Base-by-base conservation (phyloP, 176 grass and related monocot species). In the Zizania latifolia region DNA sequence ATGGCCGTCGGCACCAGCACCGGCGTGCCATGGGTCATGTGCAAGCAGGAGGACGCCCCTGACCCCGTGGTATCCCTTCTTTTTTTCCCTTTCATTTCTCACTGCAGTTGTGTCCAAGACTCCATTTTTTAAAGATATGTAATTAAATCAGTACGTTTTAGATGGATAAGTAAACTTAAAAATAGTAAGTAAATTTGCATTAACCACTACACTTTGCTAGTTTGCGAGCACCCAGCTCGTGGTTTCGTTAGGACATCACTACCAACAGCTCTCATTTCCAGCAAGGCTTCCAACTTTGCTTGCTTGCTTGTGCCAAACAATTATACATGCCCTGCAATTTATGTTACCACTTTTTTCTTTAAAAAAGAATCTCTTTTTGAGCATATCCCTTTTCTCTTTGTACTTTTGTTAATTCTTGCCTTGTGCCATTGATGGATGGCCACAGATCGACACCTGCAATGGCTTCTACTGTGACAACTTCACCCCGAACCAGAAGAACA, bases 1-100 rank as follows among this genome's bases (percentile, higher is more conserved):
- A 99, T 99, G 95, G 95, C 95, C 36, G 79, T 99, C 40, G 91
- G 70, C 71, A 86, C 90, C 32, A 85, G 67, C 82, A 89, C 95
- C 34, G 95, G 91, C 54, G 91, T 99, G 78, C 95, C 91, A 0
- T 99, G 95, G 95, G 74, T 94, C 58, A 99, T 99, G 95, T 99
- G 95, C 84, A 99, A 99, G 71, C 91, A 99, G 81, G 95, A 99
- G 29, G 95, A 99, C 82, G 95, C 95, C 2, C 95, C 95, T 16
- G 95, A 94, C 80, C 95, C 95, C 60, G 91, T 99, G 40, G 95
- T 93, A 81, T 26, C 9, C 16, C 9, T n/a, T n/a, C n/a, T n/a
- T n/a, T n/a, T n/a, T n/a, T n/a, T 19, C 7, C 0, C 5, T 16
- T 26, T 9, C 48, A 4, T 37, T 14, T 4, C 34, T 29, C 44